Evolutionary conservation across 352 stramenopile species (phyloP), one percentile per base, ranked within the genome.

Genomic region (Thraustotheca clavata): DNA sequence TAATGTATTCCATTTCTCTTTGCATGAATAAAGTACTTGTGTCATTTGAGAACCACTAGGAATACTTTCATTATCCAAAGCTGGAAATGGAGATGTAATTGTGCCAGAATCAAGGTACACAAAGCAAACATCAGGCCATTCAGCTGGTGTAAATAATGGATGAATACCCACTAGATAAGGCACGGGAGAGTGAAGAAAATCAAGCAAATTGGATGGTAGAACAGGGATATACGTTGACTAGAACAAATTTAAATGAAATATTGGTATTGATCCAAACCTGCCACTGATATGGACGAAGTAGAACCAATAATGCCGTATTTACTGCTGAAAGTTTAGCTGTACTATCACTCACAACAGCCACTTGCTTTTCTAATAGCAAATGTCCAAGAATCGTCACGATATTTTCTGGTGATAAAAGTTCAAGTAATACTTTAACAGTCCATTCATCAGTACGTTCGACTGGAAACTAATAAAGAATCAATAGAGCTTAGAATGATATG

Each of bases 171-270:
- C 82, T 18, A 94, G 72, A 50, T 89, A 94, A 9, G 82, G 84
- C 3, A 94, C 84, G 8, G 84, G 82, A 7, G 84, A 94, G 60
- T 94, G 84, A 31, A 94, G 68, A 62, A 94, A 91, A 59, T 91
- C 84, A 29, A 90, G 65, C 14, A 94, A 50, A 8, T 69, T 76
- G 22, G 77, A 80, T 18, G 84, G 84, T 9, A 94, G 49, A 60
- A 91, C 49, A 3, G 82, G 84, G n/a, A 94, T 94, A 40, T 91
- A 94, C 12, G 84, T 94, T 18, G 82, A 94, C 71, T 94, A 40
- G 4, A 24, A 24, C n/a, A n/a, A 18, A 22, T 68, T 50, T 46
- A 6, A 66, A n/a, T 26, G 27, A 38, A 18, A n/a, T 20, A 61
- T 54, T 8, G 39, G n/a, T 22, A 29, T 12, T 20, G 11, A 49